Conservation (phyloP, 257 asterid genomes). For the Eucommia ulmoides region DNA sequence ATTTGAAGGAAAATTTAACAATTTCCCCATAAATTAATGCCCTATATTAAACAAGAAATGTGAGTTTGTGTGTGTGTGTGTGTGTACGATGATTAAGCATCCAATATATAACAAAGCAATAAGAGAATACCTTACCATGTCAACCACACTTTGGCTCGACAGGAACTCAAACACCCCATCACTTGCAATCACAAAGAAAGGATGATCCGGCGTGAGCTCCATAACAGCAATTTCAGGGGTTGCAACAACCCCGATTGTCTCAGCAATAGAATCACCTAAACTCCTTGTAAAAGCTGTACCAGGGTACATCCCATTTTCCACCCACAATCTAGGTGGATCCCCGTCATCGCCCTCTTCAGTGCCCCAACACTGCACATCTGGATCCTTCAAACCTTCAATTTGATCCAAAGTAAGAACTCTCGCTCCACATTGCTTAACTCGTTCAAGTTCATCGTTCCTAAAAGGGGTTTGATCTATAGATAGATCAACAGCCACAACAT, state of each 20-base stretch:
- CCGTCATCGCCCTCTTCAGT: conserved; percentile 96
- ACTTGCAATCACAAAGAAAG: conserved; percentile 87
- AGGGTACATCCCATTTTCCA: conserved; percentile 95
- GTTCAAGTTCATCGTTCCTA: conserved; percentile 71
- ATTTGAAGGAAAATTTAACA: no score
- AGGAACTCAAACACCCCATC: conserved; percentile 96
- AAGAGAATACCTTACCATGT: conserved; percentile 50
- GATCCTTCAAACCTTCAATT: conserved; percentile 87
- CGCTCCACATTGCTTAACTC: conserved; percentile 91
- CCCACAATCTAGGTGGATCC: conserved; percentile 98
- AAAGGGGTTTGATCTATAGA: conserved; percentile 91
- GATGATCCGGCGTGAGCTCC: conserved; percentile 69
- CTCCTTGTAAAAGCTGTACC: conserved; percentile 98
- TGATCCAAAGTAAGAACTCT: conserved; percentile 95
- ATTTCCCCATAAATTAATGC: no score
- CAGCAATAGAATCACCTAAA: conserved; percentile 92
- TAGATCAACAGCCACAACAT: conserved; percentile 71
- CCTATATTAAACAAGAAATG: no score
- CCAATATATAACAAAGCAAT: background rate
- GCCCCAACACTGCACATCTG: conserved; percentile 84
- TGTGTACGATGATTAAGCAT: no score
- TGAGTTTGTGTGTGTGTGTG: no score
- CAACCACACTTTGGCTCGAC: conserved; percentile 90
- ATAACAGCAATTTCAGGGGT: conserved; percentile 78
- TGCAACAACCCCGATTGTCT: conserved; percentile 85